A percentile compares a stretch with the other conserved stretches of the same genome.
These are phyloP conservation scores for Termitomyces sp. DNA, from an alignment of 768 basidiomycete genomes.

Conservation along the genomic window DNA sequence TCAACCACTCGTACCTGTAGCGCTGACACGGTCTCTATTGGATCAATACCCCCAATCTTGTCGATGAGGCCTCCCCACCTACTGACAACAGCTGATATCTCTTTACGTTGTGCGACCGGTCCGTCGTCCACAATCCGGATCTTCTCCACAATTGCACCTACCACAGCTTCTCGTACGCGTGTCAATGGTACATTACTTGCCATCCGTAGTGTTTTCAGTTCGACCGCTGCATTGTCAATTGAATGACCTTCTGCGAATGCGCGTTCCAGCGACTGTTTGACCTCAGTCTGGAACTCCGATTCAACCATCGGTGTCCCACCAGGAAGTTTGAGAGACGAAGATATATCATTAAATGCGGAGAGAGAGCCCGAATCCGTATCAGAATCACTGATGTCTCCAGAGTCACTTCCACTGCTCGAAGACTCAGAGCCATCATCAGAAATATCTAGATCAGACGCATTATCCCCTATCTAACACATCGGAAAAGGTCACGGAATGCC, in stretches of 20 bases:
- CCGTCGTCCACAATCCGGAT: conserved; percentile 59
- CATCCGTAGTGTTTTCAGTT: conserved; percentile 95
- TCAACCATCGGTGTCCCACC: conserved; percentile 40
- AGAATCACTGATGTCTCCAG: conserved; percentile 35
- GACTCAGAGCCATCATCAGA: conserved; percentile 57
- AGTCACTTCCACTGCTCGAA: conserved; percentile 45
- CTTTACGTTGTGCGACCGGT: conserved; percentile 52
- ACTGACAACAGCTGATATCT: conserved; percentile 55
- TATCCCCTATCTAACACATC: conserved; percentile 41
- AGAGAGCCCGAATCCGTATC: conserved; percentile 28
- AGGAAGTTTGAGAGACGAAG: conserved; percentile 34
- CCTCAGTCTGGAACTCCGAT: conserved; percentile 72
- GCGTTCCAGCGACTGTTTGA: conserved; percentile 80
- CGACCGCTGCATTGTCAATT: conserved; percentile 89
- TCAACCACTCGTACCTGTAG: conserved; percentile 55
- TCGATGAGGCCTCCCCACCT: conserved; percentile 85
- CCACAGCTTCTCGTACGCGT: conserved; percentile 85
- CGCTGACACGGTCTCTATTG: conserved; percentile 71
- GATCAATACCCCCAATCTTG: conserved; percentile 77
- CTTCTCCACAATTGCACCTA: conserved; percentile 74
- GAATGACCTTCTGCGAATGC: conserved; percentile 90
- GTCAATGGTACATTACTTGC: conserved; percentile 87
- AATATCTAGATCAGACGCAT: conserved; percentile 53
- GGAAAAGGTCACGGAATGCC: neutral
- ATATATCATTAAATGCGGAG: conserved; percentile 44